Evolutionary conservation across 2,329 filamentous ascomycete species (phyloP), one percentile per base, ranked within the genome.

Genomic region (Paecilomyces fulvus): DNA sequence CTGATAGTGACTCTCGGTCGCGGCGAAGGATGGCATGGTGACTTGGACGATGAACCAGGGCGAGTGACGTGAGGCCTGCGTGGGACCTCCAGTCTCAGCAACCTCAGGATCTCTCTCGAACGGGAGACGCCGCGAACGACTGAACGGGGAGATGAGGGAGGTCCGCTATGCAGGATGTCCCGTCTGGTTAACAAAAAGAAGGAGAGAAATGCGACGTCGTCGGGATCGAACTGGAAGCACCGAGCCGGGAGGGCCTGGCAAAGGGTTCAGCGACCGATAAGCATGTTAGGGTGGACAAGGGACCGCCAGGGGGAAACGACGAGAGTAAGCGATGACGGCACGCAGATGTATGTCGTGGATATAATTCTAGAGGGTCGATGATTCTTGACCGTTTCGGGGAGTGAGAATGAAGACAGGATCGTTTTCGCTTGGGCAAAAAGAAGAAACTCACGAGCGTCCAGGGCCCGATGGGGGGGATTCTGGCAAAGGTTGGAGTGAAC

Each of bases 11-110:
- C 62, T 62, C 54, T 74, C 69, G 59, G 65, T 70, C 37, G 37
- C 37, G 56, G 71, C 65, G 54, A 75, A 70, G 52, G 73, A 71
- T 55, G 73, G 72, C 73, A 75, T 74, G 59, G 59, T 68, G 60
- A 30, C 30, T 52, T 33, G 48, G 54, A 52, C n/a, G 48, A 33
- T 17, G 33, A 28, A 43, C 33, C 50, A 59, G 58, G 53, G 48
- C 51, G 56, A 58, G 62, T 67, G 67, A 67, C 65, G 66, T 68
- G 64, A 66, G 60, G 58, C 62, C 64, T 64, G 66, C 65, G 66
- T 68, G 61, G 64, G 59, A 64, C 31, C 14, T 30, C 21, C 48
- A 49, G 51, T 31, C 56, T 30, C 9, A 25, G 28, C 20, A 52
- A 30, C 33, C 20, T 25, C 20, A 49, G 53, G 43, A 50, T 12